These are phyloP conservation scores for Candida orba DNA, from an alignment of 805 yeast genomes.

Conservation along the genomic window DNA sequence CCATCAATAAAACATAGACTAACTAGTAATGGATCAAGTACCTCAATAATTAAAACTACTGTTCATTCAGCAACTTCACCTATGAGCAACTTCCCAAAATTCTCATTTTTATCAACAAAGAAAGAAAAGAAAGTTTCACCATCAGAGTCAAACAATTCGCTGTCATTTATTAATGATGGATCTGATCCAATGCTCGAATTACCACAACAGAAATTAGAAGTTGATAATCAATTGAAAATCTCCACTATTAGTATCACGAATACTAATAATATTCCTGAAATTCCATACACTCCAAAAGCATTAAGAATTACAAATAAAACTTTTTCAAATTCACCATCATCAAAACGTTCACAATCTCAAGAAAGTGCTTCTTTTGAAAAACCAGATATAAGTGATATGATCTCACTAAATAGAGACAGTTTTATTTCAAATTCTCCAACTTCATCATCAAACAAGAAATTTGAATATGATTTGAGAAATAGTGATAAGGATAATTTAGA, in stretches of 20 bases:
- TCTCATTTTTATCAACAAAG: conserved; percentile 9
- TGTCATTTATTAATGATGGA: conserved; percentile 23
- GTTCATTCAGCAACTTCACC: conserved; percentile 17
- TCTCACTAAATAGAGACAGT: conserved; percentile 11
- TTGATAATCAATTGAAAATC: neutral
- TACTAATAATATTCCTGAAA: conserved; percentile 14
- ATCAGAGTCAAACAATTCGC: conserved; percentile 18
- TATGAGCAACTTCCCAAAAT: conserved; percentile 16
- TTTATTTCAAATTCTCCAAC: conserved; percentile 12
- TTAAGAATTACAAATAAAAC: neutral
- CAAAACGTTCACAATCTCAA: neutral
- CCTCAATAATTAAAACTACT: conserved; percentile 10
- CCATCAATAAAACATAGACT: neutral
- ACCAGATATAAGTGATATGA: conserved; percentile 9
- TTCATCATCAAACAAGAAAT: neutral
- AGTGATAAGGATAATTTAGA: conserved; percentile 1
- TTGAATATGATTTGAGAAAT: neutral
- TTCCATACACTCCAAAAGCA: conserved; percentile 19
- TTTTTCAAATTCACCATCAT: neutral
- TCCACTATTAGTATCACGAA: neutral
- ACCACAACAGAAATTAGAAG: no score
- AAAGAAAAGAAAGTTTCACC: conserved; percentile 9
- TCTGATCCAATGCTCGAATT: conserved; percentile 5
- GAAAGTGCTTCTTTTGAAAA: neutral
- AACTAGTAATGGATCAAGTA: conserved; percentile 1